Percentiles rank a stretch among this genome's conserved stretches.
Conservation (phyloP, 2,329 filamentous ascomycete species). For the Diaporthe longicolla region DNA sequence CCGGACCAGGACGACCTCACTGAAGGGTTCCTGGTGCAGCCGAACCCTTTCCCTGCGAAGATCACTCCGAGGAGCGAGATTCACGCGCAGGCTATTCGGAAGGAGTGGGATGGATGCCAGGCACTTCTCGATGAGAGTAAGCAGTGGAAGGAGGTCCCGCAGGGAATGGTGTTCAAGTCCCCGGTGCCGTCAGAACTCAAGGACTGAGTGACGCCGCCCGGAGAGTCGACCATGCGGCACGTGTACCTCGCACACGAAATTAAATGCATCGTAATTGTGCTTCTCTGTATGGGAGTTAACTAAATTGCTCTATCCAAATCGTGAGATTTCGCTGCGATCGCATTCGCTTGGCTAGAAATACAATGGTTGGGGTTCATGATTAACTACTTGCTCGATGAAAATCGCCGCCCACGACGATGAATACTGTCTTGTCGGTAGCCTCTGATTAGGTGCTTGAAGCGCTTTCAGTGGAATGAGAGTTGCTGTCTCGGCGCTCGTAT, state of each 20-base stretch:
- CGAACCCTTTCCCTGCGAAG: slow-evolving; percentile 33
- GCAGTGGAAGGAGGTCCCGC: slow-evolving; percentile 41
- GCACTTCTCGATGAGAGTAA: slow-evolving; percentile 31
- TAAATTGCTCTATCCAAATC: not conserved
- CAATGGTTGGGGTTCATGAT: not conserved
- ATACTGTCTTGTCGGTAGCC: too few relatives aligned
- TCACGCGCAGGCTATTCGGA: slow-evolving; percentile 3
- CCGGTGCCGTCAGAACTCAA: slow-evolving; percentile 8
- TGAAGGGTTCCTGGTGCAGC: slow-evolving; percentile 35
- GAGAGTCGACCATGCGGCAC: not conserved
- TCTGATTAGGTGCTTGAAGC: too few relatives aligned
- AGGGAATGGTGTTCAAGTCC: slow-evolving; percentile 33
- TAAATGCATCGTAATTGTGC: not conserved
- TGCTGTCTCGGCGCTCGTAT: not conserved
- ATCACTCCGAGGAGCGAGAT: slow-evolving; percentile 34
- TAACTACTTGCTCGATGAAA: too few relatives aligned
- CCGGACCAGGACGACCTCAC: slow-evolving; percentile 26
- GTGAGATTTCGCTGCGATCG: not conserved
- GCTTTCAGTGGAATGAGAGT: too few relatives aligned
- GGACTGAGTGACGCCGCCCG: not conserved
- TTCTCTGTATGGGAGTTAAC: not conserved
- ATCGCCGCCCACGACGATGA: too few relatives aligned
- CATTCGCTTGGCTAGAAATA: not conserved
- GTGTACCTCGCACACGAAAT: not conserved
- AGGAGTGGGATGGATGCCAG: slow-evolving; percentile 39